phyloP scores from a whole-genome alignment of 768 basidiomycete genomes.

The Mycena haematopus region DNA sequence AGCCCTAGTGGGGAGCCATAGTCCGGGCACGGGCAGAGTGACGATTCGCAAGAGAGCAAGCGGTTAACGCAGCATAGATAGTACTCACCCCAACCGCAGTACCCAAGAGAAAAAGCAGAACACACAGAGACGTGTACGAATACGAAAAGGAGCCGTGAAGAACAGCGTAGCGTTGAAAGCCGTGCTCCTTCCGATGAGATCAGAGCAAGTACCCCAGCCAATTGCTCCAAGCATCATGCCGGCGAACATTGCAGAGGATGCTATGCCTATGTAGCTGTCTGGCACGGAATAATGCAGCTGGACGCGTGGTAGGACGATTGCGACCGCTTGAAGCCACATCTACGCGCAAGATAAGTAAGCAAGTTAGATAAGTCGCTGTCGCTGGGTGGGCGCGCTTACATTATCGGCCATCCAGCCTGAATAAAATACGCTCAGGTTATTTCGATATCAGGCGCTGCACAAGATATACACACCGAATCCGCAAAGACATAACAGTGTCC shows the following conservation, averaged over 20 bases:
- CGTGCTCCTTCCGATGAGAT: slow-evolving; percentile 84
- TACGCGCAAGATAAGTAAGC: slow-evolving; percentile 40
- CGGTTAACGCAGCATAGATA: too few relatives aligned
- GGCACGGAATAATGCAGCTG: slow-evolving; percentile 87
- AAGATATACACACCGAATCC: slow-evolving; percentile 73
- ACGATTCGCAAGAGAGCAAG: too few relatives aligned
- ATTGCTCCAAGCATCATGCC: slow-evolving; percentile 98
- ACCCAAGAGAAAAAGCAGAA: slow-evolving; percentile 85
- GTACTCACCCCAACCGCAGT: slow-evolving; percentile 91
- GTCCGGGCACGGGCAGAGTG: too few relatives aligned
- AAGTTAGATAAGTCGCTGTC: too few relatives aligned
- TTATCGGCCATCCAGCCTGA: slow-evolving; percentile 95
- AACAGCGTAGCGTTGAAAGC: slow-evolving; percentile 95
- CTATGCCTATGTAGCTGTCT: slow-evolving; percentile 75
- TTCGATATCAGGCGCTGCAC: neutral
- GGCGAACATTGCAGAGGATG: slow-evolving; percentile 89
- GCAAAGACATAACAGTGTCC: slow-evolving; percentile 82
- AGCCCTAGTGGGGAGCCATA: too few relatives aligned
- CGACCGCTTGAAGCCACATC: slow-evolving; percentile 95
- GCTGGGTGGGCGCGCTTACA: slow-evolving; percentile 52
- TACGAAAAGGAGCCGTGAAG: slow-evolving; percentile 83
- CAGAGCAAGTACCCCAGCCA: slow-evolving; percentile 93
- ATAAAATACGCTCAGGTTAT: slow-evolving; percentile 6
- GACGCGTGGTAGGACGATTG: slow-evolving; percentile 95
- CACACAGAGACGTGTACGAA: slow-evolving; percentile 72